Base-by-base conservation (phyloP, 768 basidiomycete species). In the Porpolomopsis calyptriformis region DNA sequence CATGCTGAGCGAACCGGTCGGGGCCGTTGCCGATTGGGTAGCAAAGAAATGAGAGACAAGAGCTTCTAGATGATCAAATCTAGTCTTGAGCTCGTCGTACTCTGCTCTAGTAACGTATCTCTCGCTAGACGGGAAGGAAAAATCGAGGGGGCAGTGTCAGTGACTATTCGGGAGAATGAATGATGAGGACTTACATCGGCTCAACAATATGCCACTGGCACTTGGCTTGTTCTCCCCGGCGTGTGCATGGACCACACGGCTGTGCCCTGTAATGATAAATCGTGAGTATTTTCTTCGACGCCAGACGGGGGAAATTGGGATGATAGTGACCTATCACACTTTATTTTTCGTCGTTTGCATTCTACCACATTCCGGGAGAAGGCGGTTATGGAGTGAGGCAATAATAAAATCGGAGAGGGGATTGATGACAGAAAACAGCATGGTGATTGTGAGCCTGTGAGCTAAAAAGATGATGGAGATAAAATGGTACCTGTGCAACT, bases 191-290 rank as follows among this genome's bases (percentile, higher is more conserved):
- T 65, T 68, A 89, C 82, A 81, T 74, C 33, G 85, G 82, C 63
- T 89, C 86, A 43, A 88, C 71, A 48, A 82, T 75, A 59, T 82
- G 77, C 87, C 87, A 91, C 56, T 83, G 80, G 58, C 87, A 90
- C 60, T 80, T 83, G 42, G 69, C 69, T 64, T 81, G 78, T 66
- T 91, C 87, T 51, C 83, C 83, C 59, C 87, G 77, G 51, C 82
- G 76, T 49, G 76, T 70, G 62, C 87, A 91, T 10, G 85, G 85
- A 11, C 80, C 77, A 62, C 87, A 91, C 41, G 87, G 87, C 53
- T 86, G 83, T 11, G 76, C 71, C 60, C 87, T 85, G 55, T 29
- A 49, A 49, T 46, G 51, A 24, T 41, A 49, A 49, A 40, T n/a
- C 25, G 20, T 19, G 22, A 43, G 27, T 45, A 58, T 64, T 48